Percentiles rank a stretch among this genome's conserved stretches.
These are phyloP conservation scores for Phytophthora pistaciae DNA, from an alignment of 352 stramenopile genomes.

Conservation along the genomic window DNA sequence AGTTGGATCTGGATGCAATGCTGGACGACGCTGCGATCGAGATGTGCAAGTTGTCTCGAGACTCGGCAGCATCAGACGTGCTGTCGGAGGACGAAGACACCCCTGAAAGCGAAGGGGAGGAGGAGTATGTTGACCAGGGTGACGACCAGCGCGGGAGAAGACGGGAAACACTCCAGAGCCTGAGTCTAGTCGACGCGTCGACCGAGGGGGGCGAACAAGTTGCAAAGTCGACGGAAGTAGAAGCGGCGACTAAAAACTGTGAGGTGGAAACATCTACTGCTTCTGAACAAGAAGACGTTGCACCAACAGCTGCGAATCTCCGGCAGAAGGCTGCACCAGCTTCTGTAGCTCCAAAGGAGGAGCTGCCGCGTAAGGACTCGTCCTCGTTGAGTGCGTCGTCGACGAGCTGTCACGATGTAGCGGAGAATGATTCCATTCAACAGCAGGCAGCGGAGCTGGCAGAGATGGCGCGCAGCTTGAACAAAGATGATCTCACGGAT, in stretches of 20 bases:
- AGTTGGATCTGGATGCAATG: conserved; percentile 31
- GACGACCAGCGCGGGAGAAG: background rate
- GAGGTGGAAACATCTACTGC: background rate
- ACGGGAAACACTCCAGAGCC: conserved; percentile 12
- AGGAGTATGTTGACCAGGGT: conserved; percentile 8
- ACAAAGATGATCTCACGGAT: conserved; percentile 46
- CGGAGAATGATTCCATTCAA: conserved; percentile 48
- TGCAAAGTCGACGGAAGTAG: background rate
- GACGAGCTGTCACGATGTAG: conserved; percentile 21
- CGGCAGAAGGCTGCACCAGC: background rate
- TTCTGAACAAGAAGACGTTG: background rate
- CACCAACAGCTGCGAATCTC: background rate
- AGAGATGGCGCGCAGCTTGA: conserved; percentile 48
- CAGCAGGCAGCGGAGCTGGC: conserved; percentile 47
- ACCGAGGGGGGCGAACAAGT: background rate
- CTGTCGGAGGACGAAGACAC: conserved; percentile 43
- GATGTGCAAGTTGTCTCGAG: conserved; percentile 27
- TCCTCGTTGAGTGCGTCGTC: conserved; percentile 16
- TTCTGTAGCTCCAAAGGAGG: background rate
- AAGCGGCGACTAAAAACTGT: background rate
- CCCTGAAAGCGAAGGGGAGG: conserved; percentile 20
- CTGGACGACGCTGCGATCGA: conserved; percentile 33
- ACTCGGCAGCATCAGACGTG: conserved; percentile 31
- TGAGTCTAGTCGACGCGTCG: conserved; percentile 19
- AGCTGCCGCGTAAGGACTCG: background rate